Base-by-base conservation (phyloP, 192 early-diverging fungal species). In the Backusella luteola region DNA sequence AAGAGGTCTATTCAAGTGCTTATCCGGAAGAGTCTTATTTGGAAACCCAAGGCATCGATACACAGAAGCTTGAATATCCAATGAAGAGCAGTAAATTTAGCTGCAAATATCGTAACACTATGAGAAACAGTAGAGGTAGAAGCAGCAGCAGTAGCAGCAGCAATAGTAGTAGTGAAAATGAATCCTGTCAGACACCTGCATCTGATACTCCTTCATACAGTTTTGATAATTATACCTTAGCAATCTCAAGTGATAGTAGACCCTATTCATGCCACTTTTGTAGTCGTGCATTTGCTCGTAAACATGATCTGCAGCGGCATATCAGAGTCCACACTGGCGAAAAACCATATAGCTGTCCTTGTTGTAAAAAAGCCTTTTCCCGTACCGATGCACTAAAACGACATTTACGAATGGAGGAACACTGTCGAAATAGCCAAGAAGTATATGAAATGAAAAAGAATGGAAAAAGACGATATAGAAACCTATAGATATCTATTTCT, bases 271-370 rank as follows among this genome's bases (percentile, higher is more conserved):
- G 74, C 34, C 38, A 38, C 29, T 66, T 67, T 46, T 75, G 74
- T 46, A 67, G 15, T 42, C 56, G 63, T n/a, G 23, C 74, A 12
- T 75, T 75, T 44, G 23, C 59, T 14, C 59, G 74, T 34, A 63
- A 66, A 67, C 42, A 75, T 75, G 74, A 75, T 67, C 26, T 75
- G 17, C 17, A 26, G n/a, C 34, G 74, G 6, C 74, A 75, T 44
- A 29, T 41, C 17, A 66, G 74, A 14, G 29, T 75, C 9, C 74
- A 75, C 29, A 75, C 74, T 4, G 74, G 74, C 7, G 42, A 32
- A 34, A 75, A 75, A 46, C 74, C 74, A 15, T 75, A 75, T 46
- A n/a, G 44, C 12, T 75, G 74, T 41, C 74, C 74, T 41, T 75
- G 74, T 19, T 75, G 74, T 46, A 42, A 39, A 44, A 75, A 75